A percentile compares a stretch with the other conserved stretches of the same genome.
phyloP scores from a whole-genome alignment of 78 protist species.

The Isochrysis galbana region DNA sequence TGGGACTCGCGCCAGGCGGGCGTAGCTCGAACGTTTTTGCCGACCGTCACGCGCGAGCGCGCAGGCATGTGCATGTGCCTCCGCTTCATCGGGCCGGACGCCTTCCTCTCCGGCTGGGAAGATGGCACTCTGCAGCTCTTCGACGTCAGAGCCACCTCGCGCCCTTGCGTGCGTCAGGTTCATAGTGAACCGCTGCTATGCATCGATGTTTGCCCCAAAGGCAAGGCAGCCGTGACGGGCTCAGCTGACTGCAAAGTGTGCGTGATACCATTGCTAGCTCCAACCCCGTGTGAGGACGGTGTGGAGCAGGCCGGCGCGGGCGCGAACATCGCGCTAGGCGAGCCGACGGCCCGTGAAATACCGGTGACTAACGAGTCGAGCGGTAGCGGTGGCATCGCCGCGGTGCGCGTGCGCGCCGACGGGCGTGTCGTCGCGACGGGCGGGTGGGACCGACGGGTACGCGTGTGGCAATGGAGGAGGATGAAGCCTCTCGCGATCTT shows the following conservation, averaged over 20 bases:
- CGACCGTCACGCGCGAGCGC: background rate
- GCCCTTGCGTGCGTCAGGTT: background rate
- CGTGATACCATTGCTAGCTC: background rate
- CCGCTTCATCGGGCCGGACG: background rate
- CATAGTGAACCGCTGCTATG: background rate
- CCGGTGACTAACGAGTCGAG: background rate
- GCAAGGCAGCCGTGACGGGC: background rate
- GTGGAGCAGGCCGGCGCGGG: background rate
- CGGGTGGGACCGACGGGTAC: conserved; percentile 21
- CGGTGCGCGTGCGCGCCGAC: background rate
- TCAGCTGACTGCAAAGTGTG: background rate
- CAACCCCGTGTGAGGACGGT: background rate
- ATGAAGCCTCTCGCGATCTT: background rate
- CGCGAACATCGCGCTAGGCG: background rate
- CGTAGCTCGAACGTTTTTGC: background rate
- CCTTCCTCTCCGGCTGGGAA: background rate
- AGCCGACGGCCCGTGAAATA: background rate
- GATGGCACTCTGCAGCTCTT: background rate
- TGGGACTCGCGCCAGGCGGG: background rate
- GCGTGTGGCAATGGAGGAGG: background rate
- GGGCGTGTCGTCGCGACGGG: background rate
- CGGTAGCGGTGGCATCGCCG: background rate
- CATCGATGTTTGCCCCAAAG: background rate
- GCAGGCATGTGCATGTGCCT: background rate
- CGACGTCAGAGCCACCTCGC: background rate